These are phyloP conservation scores for Priceomyces medius DNA, from an alignment of 805 yeast species.

Conservation along the genomic window DNA sequence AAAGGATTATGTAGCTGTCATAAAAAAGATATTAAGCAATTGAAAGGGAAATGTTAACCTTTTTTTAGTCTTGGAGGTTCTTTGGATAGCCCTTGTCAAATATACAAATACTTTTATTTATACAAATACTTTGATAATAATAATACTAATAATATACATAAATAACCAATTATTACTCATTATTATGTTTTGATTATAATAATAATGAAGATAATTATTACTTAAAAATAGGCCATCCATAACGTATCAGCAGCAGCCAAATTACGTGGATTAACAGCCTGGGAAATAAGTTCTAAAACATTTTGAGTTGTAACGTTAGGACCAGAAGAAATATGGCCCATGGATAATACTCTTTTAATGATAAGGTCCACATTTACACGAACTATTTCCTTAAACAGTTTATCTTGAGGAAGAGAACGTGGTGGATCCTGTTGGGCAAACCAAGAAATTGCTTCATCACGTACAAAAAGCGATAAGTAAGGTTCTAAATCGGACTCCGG, in stretches of 20 bases:
- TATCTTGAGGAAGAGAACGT: constrained; percentile 76
- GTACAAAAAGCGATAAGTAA: constrained; percentile 86
- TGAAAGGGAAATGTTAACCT: no score
- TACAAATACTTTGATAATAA: no score
- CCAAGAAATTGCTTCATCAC: constrained; percentile 96
- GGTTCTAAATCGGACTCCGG: constrained; percentile 92
- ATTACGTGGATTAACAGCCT: constrained; percentile 93
- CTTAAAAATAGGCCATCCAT: constrained; percentile 91
- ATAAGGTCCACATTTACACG: constrained; percentile 83
- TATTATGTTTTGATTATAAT: not conserved
- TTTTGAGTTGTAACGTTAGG: constrained; percentile 85
- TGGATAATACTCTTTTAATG: constrained; percentile 70
- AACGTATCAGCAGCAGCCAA: constrained; percentile 86
- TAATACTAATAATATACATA: constrained; percentile 1
- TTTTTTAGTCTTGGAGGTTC: no score
- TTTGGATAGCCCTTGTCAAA: no score
- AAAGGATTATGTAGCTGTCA: no score
- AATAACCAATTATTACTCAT: constrained; percentile 1
- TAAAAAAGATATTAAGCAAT: no score
- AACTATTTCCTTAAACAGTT: constrained; percentile 82
- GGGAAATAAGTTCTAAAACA: constrained; percentile 84
- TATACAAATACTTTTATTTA: no score
- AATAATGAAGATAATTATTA: not conserved
- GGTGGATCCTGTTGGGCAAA: constrained; percentile 76
- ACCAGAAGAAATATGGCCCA: constrained; percentile 57